A percentile compares a stretch with the other conserved stretches of the same genome.
These are phyloP conservation scores for Chaetomiaceae sp. DNA, from an alignment of 2,329 filamentous ascomycete species.

Conservation along the genomic window DNA sequence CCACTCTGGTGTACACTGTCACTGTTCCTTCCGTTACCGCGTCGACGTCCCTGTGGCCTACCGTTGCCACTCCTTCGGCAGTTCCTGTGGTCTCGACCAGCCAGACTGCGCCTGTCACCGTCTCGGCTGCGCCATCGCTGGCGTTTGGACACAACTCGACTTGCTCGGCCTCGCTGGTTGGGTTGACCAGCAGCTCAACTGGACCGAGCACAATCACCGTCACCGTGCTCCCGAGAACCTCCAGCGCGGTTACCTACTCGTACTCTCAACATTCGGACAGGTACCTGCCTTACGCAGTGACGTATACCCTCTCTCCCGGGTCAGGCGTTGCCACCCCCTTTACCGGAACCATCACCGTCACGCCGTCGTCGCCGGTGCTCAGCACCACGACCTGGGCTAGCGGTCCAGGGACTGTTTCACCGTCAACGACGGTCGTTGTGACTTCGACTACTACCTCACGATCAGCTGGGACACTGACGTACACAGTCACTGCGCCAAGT, in stretches of 20 bases:
- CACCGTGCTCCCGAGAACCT: not conserved
- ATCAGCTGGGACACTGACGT: too few species aligned
- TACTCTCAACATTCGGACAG: too few species aligned
- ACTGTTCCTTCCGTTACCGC: slow-evolving; percentile 12
- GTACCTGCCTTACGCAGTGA: slow-evolving; percentile 11
- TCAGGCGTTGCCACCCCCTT: slow-evolving; percentile 10
- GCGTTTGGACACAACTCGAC: not conserved
- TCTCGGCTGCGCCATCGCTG: too few species aligned
- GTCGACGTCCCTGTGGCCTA: slow-evolving; percentile 11
- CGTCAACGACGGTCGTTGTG: not conserved
- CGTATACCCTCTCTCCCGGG: slow-evolving; percentile 18
- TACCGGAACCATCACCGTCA: slow-evolving; percentile 20
- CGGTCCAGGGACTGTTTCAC: not conserved
- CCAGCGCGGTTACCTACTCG: too few species aligned
- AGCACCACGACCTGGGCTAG: not conserved
- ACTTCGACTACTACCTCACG: too few species aligned
- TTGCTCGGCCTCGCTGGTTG: not conserved
- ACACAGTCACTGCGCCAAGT: too few species aligned
- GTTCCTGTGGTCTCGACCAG: slow-evolving; percentile 8
- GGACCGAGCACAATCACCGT: not conserved
- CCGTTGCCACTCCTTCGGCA: slow-evolving; percentile 15
- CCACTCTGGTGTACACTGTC: slow-evolving; percentile 15
- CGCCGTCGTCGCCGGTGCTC: not conserved
- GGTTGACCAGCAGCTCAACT: not conserved
- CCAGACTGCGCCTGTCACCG: slow-evolving; percentile 1